Conservation (phyloP, 257 asterid genomes). For the Ligustrum vulgare region DNA sequence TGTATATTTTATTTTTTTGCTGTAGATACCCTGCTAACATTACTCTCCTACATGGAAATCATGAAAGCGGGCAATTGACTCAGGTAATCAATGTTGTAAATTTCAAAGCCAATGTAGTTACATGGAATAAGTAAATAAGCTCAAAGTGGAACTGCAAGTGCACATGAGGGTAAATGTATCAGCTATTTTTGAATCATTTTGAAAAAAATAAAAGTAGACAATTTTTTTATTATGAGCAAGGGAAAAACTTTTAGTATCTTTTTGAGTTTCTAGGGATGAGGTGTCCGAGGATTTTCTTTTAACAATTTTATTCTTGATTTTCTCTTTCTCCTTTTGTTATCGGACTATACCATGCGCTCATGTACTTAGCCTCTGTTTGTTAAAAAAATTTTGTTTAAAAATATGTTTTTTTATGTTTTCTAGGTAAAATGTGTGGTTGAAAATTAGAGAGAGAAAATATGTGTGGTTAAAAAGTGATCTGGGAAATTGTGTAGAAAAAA, state of each 20-base stretch:
- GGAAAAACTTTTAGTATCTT: not conserved
- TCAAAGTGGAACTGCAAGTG: conserved; percentile 4
- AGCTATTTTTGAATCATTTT: conserved; percentile 8
- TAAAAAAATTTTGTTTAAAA: too few species aligned
- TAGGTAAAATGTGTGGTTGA: too few species aligned
- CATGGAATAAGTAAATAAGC: not conserved
- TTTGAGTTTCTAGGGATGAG: too few species aligned
- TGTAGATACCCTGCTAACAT: conserved; percentile 90
- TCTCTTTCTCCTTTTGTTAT: too few species aligned
- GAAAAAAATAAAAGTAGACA: not conserved
- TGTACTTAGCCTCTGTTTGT: too few species aligned
- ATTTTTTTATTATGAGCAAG: not conserved
- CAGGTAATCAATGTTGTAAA: conserved; percentile 53
- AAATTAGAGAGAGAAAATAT: too few species aligned
- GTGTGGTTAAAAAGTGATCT: too few species aligned
- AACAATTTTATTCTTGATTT: too few species aligned
- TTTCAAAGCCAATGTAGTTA: not conserved
- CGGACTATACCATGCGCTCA: too few species aligned
- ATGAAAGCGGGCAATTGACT: conserved; percentile 94
- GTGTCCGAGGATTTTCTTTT: too few species aligned
- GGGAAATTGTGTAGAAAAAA: too few species aligned
- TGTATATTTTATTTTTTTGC: conserved; percentile 22
- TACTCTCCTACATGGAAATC: conserved; percentile 96
- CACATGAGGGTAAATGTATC: not conserved
- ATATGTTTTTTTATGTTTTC: too few species aligned